Conservation (phyloP, 768 basidiomycete species). For the Chalciporus piperatus region DNA sequence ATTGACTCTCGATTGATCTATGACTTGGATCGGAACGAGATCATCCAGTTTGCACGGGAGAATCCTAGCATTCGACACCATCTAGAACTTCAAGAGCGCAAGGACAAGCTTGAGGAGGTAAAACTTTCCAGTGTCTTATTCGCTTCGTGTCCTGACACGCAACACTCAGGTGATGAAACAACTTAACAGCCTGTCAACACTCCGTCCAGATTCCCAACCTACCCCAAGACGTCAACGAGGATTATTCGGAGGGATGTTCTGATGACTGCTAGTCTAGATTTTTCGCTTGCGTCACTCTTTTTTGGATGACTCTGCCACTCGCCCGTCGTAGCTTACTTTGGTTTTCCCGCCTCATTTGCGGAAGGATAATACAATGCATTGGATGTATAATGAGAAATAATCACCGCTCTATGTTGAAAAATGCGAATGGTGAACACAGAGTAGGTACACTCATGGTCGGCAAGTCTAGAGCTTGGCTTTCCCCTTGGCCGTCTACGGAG, state of each 20-base stretch:
- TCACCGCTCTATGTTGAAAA: constrained; percentile 15
- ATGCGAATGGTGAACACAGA: background rate
- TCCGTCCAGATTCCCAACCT: constrained; percentile 80
- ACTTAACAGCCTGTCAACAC: constrained; percentile 84
- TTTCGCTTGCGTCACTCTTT: background rate
- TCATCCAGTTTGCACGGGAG: constrained; percentile 89
- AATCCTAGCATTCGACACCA: constrained; percentile 87
- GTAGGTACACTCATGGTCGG: background rate
- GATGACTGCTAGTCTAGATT: constrained; percentile 28
- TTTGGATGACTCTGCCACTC: background rate
- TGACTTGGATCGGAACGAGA: constrained; percentile 88
- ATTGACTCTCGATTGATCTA: constrained; percentile 93
- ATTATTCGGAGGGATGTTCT: constrained; percentile 76
- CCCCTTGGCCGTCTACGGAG: constrained; percentile 28
- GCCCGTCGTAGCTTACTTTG: background rate
- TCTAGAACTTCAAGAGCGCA: constrained; percentile 92
- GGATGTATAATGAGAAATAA: constrained; percentile 18
- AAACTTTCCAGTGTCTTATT: constrained; percentile 5
- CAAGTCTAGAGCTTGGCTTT: constrained; percentile 42
- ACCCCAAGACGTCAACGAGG: constrained; percentile 72
- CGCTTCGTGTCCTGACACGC: constrained; percentile 7
- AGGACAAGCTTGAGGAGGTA: constrained; percentile 96
- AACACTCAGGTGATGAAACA: constrained; percentile 86
- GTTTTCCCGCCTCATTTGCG: background rate
- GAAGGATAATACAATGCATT: background rate